A percentile compares a stretch with the other conserved stretches of the same genome.
These are phyloP conservation scores for Trichoderma sp. DNA, from an alignment of 2,329 filamentous ascomycete species.

Conservation along the genomic window DNA sequence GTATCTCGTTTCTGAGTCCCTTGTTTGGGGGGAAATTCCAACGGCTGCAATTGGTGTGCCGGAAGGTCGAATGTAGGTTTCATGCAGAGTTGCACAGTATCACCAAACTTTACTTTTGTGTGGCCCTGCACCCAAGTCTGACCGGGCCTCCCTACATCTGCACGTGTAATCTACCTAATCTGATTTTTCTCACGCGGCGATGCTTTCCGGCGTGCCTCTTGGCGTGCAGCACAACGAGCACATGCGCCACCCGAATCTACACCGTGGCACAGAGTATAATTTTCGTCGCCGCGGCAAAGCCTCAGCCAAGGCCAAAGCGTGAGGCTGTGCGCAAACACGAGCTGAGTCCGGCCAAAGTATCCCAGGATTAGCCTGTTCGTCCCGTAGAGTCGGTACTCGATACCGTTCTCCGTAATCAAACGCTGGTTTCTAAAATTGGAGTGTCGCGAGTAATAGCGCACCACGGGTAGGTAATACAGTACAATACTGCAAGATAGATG, in stretches of 20 bases:
- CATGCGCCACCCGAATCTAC: neutral
- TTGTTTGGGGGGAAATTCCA: neutral
- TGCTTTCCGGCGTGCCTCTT: neutral
- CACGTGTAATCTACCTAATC: neutral
- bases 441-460: neutral
- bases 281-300: neutral
- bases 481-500: neutral
- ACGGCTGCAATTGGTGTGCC: neutral
- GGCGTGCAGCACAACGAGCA: neutral
- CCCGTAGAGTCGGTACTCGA: neutral
- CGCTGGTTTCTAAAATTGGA: neutral
- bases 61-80: neutral
- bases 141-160: neutral
- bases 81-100: neutral
- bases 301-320: neutral
- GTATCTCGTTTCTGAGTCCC: neutral
- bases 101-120: neutral
- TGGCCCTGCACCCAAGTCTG: neutral
- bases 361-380: neutral
- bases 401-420: neutral
- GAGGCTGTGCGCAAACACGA: neutral
- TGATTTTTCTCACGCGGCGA: neutral
- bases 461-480: neutral
- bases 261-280: neutral
- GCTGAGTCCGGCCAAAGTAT: neutral